Conservation (phyloP, 2,329 filamentous ascomycete species). For the Arachnopeziza araneosa region DNA sequence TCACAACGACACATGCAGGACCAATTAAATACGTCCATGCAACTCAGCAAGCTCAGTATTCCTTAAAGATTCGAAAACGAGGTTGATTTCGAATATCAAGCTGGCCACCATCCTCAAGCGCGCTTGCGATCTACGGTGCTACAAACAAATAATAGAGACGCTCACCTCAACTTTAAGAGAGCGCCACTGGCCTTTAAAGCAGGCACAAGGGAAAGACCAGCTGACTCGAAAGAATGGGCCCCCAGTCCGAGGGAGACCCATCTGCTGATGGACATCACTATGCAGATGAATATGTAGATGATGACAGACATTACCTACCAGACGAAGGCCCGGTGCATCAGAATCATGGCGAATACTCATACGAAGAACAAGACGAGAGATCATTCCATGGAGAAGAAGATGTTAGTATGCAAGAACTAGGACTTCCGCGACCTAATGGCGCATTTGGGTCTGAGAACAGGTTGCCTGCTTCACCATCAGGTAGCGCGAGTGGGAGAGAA, state of each 20-base stretch:
- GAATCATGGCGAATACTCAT: conserved; percentile 2
- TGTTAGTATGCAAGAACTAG: conserved; percentile 18
- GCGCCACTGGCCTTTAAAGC: not conserved
- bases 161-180: not conserved
- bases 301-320: conserved; percentile 13
- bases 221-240: conserved; percentile 27
- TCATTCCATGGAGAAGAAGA: conserved; percentile 14
- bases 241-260: conserved; percentile 32
- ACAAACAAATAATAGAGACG: not conserved
- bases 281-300: not conserved
- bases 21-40: conserved; percentile 23
- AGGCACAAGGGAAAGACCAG: conserved; percentile 1
- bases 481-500: conserved; percentile 24
- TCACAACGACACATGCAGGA: conserved; percentile 25
- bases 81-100: conserved; percentile 6
- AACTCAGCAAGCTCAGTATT: conserved; percentile 25
- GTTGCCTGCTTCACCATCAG: conserved; percentile 20
- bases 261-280: conserved; percentile 23
- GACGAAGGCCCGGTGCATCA: conserved; percentile 15
- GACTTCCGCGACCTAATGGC: conserved; percentile 24
- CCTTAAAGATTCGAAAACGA: conserved; percentile 6
- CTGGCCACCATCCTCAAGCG: conserved; percentile 8
- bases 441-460: conserved; percentile 25
- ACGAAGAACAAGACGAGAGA: not conserved
- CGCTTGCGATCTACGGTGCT: conserved; percentile 15